Base-by-base conservation (phyloP, 2,329 filamentous ascomycete genomes). In the Polytolypa hystricis region DNA sequence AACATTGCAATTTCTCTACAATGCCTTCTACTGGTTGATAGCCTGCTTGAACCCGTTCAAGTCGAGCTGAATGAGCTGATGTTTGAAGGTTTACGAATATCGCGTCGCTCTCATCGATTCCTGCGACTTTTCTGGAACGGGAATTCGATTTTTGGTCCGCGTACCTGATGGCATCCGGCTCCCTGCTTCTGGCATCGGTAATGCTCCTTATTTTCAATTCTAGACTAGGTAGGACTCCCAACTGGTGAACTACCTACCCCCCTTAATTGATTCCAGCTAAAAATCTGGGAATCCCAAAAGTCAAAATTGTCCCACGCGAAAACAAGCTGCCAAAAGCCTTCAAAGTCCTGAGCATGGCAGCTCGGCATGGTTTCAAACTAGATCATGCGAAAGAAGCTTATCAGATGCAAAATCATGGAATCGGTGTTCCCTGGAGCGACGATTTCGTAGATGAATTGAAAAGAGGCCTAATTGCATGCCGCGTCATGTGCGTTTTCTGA, bases 391-490 rank as follows among this genome's bases (percentile, higher is more conserved):
- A 35, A 30, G 39, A 43, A 23, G 12, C 12, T 59, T 79, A 79
- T 56, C 64, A 71, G 57, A 74, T 70, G 51, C 78, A 81, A 46
- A 81, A 81, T 51, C 50, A 82, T 9, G 78, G 77, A 4, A 31
- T 35, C 11, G 16, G 23, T 4, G 43, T 47, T 12, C 20, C 30
- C 18, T 47, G 45, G 43, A 27, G 19, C 19, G 39, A 43, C 6
- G 3, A 12, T 2, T 40, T 45, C 19, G 38, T 47, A 2, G 17
- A 33, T 5, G 43, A 47, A 12, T 34, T 47, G n/a, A 38, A 42
- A 29, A 32, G 30, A 7, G 38, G 38, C 7, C 19, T 45, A 1
- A 20, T 36, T 11, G 44, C 43, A 9, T 43, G 38, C 25, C 26
- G 35, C 19, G 43, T 42, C 38, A 30, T 47, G 41, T 42, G 15